Conservation (phyloP, 805 yeast species). For the Priceomyces medius region DNA sequence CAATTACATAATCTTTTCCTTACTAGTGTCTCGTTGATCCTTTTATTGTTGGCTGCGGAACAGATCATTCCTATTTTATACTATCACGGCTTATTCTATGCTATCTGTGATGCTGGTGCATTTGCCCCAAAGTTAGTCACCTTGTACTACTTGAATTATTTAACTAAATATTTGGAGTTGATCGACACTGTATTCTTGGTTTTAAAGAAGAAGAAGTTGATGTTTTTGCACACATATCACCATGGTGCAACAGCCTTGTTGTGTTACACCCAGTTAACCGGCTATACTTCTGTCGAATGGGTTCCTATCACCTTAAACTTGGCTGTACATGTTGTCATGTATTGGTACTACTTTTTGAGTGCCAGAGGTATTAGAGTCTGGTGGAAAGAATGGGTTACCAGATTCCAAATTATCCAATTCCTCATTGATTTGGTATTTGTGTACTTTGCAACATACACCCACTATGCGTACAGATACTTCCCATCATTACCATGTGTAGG, state of each 20-base stretch:
- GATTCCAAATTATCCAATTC: conserved; percentile 93
- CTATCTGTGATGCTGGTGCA: conserved; percentile 74
- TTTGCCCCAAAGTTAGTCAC: conserved; percentile 84
- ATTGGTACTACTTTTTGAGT: conserved; percentile 92
- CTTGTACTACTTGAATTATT: conserved; percentile 85
- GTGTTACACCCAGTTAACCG: conserved; percentile 90
- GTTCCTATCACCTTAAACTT: conserved; percentile 87
- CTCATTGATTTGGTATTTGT: conserved; percentile 85
- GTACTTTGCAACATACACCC: conserved; percentile 91
- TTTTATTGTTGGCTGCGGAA: conserved; percentile 73
- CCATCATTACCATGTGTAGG: conserved; percentile 65
- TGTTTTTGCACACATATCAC: conserved; percentile 93
- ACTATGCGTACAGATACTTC: conserved; percentile 72
- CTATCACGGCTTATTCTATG: conserved; percentile 75
- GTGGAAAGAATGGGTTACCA: conserved; percentile 99
- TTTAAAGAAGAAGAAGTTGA: conserved; percentile 84
- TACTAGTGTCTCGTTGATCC: conserved; percentile 63
- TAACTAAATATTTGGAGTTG: conserved; percentile 86
- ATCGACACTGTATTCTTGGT: conserved; percentile 91
- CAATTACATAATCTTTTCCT: conserved; percentile 81
- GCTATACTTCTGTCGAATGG: conserved; percentile 91
- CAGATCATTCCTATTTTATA: conserved; percentile 79
- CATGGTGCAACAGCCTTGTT: conserved; percentile 97
- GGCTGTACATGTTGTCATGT: conserved; percentile 94
- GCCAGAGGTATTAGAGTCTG: conserved; percentile 93